These are phyloP conservation scores for Dipteronia sinensis DNA, from an alignment of 345 rosid genomes.

Conservation along the genomic window DNA sequence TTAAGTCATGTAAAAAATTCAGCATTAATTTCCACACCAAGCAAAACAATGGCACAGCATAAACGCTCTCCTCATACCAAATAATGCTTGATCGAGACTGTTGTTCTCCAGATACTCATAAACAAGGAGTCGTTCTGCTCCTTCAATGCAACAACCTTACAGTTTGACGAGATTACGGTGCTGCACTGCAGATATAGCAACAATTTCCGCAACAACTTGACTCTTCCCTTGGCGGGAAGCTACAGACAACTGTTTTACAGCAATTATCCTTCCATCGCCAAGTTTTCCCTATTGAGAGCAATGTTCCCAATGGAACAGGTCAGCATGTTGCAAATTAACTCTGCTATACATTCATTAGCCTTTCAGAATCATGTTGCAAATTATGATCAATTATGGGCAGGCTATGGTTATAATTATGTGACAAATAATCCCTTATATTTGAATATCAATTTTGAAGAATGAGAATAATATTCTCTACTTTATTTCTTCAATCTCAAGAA, in stretches of 20 bases:
- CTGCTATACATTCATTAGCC: not conserved
- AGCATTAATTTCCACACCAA: not conserved
- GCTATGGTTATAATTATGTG: not conserved
- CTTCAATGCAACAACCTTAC: conserved; percentile 54
- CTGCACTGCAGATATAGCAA: conserved; percentile 34
- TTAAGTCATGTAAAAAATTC: not conserved
- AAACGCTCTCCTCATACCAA: conserved; percentile 24
- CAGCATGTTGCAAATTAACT: not conserved
- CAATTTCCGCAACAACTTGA: conserved; percentile 25
- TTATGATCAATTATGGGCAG: not conserved
- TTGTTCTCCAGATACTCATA: conserved; percentile 55
- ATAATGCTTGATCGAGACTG: conserved; percentile 55
- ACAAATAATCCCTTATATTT: not conserved
- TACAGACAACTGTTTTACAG: conserved; percentile 19
- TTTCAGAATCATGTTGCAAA: not conserved
- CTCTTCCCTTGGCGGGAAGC: conserved; percentile 27
- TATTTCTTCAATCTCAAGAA: too few relatives aligned
- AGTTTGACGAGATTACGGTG: conserved; percentile 62
- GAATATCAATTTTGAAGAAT: conserved; percentile 3
- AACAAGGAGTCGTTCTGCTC: conserved; percentile 46
- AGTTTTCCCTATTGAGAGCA: conserved; percentile 14
- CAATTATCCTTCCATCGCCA: conserved; percentile 4
- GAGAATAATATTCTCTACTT: too few relatives aligned
- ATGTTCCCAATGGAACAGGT: not conserved
- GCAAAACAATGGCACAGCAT: conserved; percentile 10